Conservation (phyloP, 306 rosid species). For the Pyrus betulifolia region DNA sequence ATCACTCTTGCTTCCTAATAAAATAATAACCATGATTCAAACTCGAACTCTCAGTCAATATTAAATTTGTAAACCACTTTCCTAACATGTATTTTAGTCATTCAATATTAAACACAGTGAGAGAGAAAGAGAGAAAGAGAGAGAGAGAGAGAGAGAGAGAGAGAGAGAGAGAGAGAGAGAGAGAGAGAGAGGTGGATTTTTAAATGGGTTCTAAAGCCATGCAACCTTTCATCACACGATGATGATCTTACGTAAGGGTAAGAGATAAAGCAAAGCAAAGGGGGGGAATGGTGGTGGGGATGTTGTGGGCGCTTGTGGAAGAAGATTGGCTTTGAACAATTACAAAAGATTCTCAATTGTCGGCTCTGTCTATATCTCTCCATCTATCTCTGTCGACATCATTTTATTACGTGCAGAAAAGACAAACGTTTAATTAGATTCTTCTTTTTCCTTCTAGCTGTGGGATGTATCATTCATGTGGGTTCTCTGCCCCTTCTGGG, state of each 20-base stretch:
- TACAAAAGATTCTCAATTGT: constrained; percentile 43
- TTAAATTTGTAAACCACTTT: background rate
- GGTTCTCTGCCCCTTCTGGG: constrained; percentile 15
- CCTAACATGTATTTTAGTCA: constrained; percentile 20
- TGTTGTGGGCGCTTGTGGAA: constrained; percentile 13
- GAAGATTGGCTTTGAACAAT: constrained; percentile 13
- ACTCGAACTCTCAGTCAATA: background rate
- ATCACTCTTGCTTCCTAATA: background rate
- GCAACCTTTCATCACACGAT: constrained; percentile 78
- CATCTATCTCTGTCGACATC: background rate
- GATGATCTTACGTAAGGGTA: constrained; percentile 16
- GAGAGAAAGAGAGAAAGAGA: background rate
- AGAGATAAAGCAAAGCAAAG: constrained; percentile 12
- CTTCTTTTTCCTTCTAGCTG: constrained; percentile 19
- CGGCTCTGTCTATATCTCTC: constrained; percentile 14
- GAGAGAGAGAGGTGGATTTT: constrained; percentile 5
- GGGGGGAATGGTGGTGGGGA: constrained; percentile 9
- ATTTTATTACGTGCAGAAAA: constrained; percentile 54
- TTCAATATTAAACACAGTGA: constrained; percentile 1
- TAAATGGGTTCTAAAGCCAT: constrained; percentile 58
- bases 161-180: constrained; percentile 3
- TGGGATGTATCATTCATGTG: constrained; percentile 21
- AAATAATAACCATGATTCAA: constrained; percentile 13
- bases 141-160: background rate
- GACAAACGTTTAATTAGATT: constrained; percentile 49